These are phyloP conservation scores for Lipomyces yarrowii DNA, from an alignment of 1,139 yeast genomes.

Conservation along the genomic window DNA sequence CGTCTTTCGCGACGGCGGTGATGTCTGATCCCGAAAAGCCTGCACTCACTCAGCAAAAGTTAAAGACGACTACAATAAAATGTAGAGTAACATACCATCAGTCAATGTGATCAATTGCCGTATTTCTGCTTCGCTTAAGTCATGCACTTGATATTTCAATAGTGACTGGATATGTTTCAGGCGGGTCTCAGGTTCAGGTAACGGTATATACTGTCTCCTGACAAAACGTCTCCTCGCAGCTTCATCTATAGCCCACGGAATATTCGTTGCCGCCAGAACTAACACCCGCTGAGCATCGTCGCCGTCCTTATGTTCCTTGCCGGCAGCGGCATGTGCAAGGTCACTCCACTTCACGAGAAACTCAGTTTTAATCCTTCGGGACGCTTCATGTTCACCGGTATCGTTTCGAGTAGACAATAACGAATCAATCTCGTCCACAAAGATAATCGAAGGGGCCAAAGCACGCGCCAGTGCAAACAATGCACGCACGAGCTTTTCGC, in stretches of 20 bases:
- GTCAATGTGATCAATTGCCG: conserved; percentile 62
- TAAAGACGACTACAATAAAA: not conserved
- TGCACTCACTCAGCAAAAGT: not conserved
- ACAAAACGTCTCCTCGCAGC: conserved; percentile 91
- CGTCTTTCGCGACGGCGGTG: conserved; percentile 94
- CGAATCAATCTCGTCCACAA: conserved; percentile 96
- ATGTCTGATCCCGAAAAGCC: conserved; percentile 91
- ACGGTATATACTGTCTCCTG: conserved; percentile 88
- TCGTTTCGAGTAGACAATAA: conserved; percentile 79
- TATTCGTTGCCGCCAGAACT: conserved; percentile 91
- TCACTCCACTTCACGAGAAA: conserved; percentile 96
- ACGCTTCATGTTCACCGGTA: conserved; percentile 86
- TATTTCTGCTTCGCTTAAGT: conserved; percentile 63
- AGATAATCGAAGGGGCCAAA: conserved; percentile 89
- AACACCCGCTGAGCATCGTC: conserved; percentile 76
- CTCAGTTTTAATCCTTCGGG: conserved; percentile 89
- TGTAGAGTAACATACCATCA: conserved; percentile 47
- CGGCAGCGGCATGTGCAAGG: conserved; percentile 90
- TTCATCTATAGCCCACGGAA: conserved; percentile 98
- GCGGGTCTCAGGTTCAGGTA: conserved; percentile 88
- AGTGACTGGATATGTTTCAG: conserved; percentile 70
- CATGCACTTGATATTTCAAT: conserved; percentile 72
- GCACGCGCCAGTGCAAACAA: conserved; percentile 82
- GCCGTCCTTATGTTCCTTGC: conserved; percentile 49
- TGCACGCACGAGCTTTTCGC: conserved; percentile 91